These are phyloP conservation scores for Metschnikowia borealis DNA, from an alignment of 805 yeast genomes.

Conservation along the genomic window DNA sequence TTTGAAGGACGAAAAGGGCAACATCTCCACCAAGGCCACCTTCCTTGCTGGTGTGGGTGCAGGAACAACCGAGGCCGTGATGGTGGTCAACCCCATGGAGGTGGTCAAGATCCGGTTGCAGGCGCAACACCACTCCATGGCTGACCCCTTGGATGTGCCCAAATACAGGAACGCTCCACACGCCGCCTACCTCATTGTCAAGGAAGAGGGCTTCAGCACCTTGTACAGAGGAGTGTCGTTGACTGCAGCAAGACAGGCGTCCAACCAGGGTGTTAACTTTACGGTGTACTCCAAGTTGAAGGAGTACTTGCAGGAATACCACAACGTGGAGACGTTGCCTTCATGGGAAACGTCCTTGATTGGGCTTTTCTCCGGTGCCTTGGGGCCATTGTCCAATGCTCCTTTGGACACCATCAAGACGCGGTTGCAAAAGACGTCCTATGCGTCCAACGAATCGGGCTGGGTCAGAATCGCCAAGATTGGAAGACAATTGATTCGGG, in stretches of 20 bases:
- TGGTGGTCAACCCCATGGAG: slow-evolving; percentile 95
- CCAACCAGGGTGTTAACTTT: slow-evolving; percentile 97
- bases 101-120: slow-evolving; percentile 95
- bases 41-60: slow-evolving; percentile 96
- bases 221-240: slow-evolving; percentile 91
- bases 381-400: slow-evolving; percentile 96
- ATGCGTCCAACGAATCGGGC: slow-evolving; percentile 62
- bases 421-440: slow-evolving; percentile 87
- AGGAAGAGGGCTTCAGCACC: slow-evolving; percentile 87
- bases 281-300: slow-evolving; percentile 88
- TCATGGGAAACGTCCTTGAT: slow-evolving; percentile 91
- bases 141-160: slow-evolving; percentile 75
- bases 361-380: slow-evolving; percentile 92
- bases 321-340: slow-evolving; percentile 61
- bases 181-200: slow-evolving; percentile 75
- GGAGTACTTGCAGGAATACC: slow-evolving; percentile 61
- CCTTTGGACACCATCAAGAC: slow-evolving; percentile 97
- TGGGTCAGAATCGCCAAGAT: slow-evolving; percentile 76
- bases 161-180: slow-evolving; percentile 92
- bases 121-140: slow-evolving; percentile 89
- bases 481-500: slow-evolving; percentile 73
- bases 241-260: slow-evolving; percentile 97
- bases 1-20: slow-evolving; percentile 60
- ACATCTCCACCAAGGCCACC: slow-evolving; percentile 67
- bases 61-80: slow-evolving; percentile 91